phyloP scores from a whole-genome alignment of 2,329 filamentous ascomycete genomes.

The Aquanectria penicillioides region DNA sequence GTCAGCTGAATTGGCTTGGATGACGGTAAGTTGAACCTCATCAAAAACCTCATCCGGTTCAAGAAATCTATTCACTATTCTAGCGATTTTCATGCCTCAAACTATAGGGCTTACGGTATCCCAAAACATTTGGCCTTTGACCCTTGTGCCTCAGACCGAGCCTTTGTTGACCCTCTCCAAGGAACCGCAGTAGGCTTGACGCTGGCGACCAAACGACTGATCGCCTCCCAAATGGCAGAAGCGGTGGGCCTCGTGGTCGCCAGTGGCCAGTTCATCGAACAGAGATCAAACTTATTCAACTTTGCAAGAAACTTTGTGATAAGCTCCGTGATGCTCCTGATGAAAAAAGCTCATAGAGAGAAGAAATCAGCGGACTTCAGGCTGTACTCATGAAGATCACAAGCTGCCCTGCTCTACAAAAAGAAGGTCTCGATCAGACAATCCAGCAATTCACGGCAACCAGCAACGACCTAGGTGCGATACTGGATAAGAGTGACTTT shows the following conservation, averaged over 20 bases:
- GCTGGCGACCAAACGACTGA: too few relatives aligned
- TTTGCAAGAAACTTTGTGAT: neutral
- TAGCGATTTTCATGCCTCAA: too few relatives aligned
- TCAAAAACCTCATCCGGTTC: too few relatives aligned
- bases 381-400: neutral
- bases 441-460: neutral
- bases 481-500: conserved; percentile 13
- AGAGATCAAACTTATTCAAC: conserved; percentile 14
- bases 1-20: too few relatives aligned
- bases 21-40: too few relatives aligned
- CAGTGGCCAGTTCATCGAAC: neutral
- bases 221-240: conserved; percentile 8
- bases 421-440: neutral
- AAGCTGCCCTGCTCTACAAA: neutral
- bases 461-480: neutral
- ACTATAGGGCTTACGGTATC: too few relatives aligned
- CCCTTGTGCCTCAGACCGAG: too few relatives aligned
- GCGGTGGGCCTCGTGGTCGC: conserved; percentile 5
- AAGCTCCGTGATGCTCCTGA: neutral
- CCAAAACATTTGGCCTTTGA: too few relatives aligned
- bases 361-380: neutral
- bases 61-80: too few relatives aligned
- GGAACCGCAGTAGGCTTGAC: too few relatives aligned
- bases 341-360: neutral
- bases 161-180: too few relatives aligned